Evolutionary conservation across 805 yeast genomes (phyloP), one percentile per base, ranked within the genome.

Genomic region (Suhomyces prunicola): DNA sequence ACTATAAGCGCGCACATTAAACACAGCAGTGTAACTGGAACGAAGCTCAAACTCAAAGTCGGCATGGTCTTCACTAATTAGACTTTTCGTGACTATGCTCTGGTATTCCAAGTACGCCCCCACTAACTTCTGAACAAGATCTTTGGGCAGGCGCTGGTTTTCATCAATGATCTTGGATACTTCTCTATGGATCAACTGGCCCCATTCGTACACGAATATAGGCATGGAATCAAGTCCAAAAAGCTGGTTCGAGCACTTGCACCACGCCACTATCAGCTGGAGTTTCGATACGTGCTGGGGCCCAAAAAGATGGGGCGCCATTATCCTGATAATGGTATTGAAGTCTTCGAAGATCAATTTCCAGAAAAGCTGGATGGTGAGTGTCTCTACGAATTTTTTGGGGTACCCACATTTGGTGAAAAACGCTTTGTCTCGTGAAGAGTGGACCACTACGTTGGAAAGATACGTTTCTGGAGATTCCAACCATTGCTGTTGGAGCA

Each of bases 41-140:
- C 78, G 58, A n/a, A 70, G 53, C 52, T 71, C 74, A 53, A 64
- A 65, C 26, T 45, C 50, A 41, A 51, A 54, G 15, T 64, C 70
- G 47, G 71, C 68, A 27, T 53, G 52, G 12, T 61, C 66, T 47
- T 62, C 52, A 4, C 49, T 36, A 17, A 41, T 45, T 36, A 67
- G 66, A 24, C 55, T 50, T 1, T 42, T 15, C 0, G 45, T 24
- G 4, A 59, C 58, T 15, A 64, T 51, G 10, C 8, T 13, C 23
- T 50, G 52, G 27, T 52, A 59, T n/a, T 55, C 53, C 1, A 48
- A 33, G 57, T 60, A 61, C 6, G 59, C 46, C 6, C 47, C 50
- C 22, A 60, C 60, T 13, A 69, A 50, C 17, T 17, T 41, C 3
- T 26, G 36, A 2, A 50, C 19, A 6, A 50, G 17, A 5, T n/a